Conservation (phyloP, 148 eudicot species). For the Fallopia convolvulus region DNA sequence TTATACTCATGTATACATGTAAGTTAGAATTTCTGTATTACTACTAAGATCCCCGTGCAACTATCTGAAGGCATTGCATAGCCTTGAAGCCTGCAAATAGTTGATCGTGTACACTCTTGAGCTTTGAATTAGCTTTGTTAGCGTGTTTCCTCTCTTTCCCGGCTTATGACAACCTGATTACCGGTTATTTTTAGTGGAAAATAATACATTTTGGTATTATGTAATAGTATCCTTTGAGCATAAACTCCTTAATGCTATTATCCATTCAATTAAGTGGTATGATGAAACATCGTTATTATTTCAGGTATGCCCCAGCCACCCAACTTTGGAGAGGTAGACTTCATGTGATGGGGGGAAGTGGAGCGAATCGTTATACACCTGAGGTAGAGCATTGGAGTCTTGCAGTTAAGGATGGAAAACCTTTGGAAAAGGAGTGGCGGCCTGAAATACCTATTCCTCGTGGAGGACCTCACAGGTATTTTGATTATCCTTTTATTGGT, state of each 20-base stretch:
- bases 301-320: conserved; percentile 98
- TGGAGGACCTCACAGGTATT: conserved; percentile 98
- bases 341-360: conserved; percentile 99
- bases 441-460: conserved; percentile 92
- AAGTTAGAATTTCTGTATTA: background rate
- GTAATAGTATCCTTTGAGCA: background rate
- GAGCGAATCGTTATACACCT: conserved; percentile 67
- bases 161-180: background rate
- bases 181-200: background rate
- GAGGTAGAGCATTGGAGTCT: conserved; percentile 94
- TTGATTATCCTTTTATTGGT: background rate
- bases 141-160: background rate
- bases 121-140: background rate
- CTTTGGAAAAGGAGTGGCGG: conserved; percentile 86
- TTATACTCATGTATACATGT: background rate
- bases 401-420: conserved; percentile 87
- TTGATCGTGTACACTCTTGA: background rate
- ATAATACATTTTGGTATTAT: background rate
- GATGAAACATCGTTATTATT: conserved; percentile 1
- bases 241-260: background rate
- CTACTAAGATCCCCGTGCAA: background rate
- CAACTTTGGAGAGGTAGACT: conserved; percentile 97
- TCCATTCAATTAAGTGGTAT: background rate
- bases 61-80: background rate
- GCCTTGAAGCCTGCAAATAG: background rate